A percentile compares a stretch with the other conserved stretches of the same genome.
Conservation (phyloP, 768 basidiomycete species). For the Xerocomellus amylosporus region DNA sequence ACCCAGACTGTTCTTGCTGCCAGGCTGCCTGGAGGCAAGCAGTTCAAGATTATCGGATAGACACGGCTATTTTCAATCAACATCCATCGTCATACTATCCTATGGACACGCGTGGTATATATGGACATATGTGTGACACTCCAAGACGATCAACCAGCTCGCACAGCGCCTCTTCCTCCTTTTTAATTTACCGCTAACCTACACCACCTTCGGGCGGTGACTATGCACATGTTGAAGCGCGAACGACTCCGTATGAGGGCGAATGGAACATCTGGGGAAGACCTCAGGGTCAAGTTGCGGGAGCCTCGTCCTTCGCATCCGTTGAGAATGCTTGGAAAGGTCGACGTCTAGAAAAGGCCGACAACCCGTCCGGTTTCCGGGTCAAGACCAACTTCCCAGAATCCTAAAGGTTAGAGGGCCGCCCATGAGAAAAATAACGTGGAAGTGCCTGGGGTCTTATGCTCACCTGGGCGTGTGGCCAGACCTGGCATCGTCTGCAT, state of each 20-base stretch:
- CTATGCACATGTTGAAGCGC: slow-evolving; percentile 41
- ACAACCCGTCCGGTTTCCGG: slow-evolving; percentile 76
- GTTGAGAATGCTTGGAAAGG: slow-evolving; percentile 18
- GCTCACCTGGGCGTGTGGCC: slow-evolving; percentile 79
- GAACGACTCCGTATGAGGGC: slow-evolving; percentile 33
- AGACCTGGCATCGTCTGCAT: slow-evolving; percentile 99
- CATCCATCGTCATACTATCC: background rate
- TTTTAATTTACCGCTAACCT: slow-evolving; percentile 9
- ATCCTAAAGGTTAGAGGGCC: slow-evolving; percentile 44
- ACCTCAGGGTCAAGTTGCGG: slow-evolving; percentile 7
- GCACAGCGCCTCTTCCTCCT: background rate
- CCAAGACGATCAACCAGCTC: background rate
- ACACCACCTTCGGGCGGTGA: slow-evolving; percentile 12
- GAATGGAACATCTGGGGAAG: slow-evolving; percentile 22
- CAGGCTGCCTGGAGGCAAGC: slow-evolving; percentile 38
- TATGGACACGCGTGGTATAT: slow-evolving; percentile 8
- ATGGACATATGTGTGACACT: slow-evolving; percentile 6
- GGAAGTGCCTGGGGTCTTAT: background rate
- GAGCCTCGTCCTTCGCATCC: slow-evolving; percentile 6
- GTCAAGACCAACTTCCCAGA: slow-evolving; percentile 89
- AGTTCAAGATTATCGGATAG: background rate
- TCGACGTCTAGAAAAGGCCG: slow-evolving; percentile 68
- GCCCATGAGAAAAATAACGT: slow-evolving; percentile 10
- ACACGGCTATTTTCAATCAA: background rate
- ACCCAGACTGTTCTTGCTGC: slow-evolving; percentile 10